phyloP scores from a whole-genome alignment of 202 grass and related monocot species.

The Bolboschoenoplectus hybrid region DNA sequence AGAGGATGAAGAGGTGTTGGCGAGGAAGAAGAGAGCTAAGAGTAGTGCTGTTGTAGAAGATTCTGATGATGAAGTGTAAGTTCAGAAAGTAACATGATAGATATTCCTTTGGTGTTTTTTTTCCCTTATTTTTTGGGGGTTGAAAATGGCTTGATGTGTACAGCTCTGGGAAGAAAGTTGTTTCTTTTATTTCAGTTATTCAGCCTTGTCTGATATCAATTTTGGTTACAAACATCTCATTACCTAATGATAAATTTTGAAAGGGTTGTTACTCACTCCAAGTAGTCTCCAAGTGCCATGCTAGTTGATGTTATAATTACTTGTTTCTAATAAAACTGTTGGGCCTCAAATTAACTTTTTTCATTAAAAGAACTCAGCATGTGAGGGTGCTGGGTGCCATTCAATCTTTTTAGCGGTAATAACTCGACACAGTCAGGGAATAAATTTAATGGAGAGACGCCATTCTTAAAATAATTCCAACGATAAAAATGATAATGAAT shows the following conservation, averaged over 20 bases:
- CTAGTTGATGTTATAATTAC: background rate
- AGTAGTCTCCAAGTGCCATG: background rate
- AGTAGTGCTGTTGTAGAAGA: slow-evolving; percentile 58
- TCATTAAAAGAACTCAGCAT: too few relatives aligned
- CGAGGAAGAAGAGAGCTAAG: slow-evolving; percentile 59
- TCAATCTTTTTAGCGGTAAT: too few relatives aligned
- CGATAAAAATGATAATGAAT: too few relatives aligned
- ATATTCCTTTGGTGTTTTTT: slow-evolving; percentile 18
- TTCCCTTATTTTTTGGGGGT: background rate
- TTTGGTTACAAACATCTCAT: background rate
- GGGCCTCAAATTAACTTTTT: too few relatives aligned
- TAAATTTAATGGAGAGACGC: too few relatives aligned
- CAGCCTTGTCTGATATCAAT: background rate
- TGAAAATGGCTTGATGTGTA: background rate
- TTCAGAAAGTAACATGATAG: slow-evolving; percentile 32
- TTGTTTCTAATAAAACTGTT: too few relatives aligned
- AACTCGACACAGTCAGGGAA: too few relatives aligned
- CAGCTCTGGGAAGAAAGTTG: background rate
- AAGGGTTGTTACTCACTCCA: background rate
- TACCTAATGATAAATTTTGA: background rate
- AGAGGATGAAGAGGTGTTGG: slow-evolving; percentile 53
- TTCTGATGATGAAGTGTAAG: slow-evolving; percentile 60
- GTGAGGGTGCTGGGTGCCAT: too few relatives aligned
- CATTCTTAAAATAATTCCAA: too few relatives aligned
- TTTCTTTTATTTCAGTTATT: background rate